Base-by-base conservation (phyloP, 148 eudicot genomes). In the Silene conica region DNA sequence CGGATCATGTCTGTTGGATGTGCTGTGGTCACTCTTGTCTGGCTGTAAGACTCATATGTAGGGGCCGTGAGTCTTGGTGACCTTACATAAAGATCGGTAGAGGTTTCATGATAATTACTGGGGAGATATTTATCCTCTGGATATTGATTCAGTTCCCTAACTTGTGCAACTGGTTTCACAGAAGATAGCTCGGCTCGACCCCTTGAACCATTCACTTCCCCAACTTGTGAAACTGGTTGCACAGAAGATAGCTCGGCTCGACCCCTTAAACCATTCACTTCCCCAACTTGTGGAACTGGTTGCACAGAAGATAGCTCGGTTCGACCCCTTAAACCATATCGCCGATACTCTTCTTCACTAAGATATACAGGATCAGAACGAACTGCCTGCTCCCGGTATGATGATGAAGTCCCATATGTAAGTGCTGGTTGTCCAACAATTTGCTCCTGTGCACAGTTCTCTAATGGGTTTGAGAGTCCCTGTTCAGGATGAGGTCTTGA, bases 261-360 rank as follows among this genome's bases (percentile, higher is more conserved):
- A 58, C 77, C 84, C 72, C 73, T 72, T 48, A 86, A 71, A 68
- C 86, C 87, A 76, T 83, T 31, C 34, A 31, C 34, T 31, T 31
- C 34, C 34, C 34, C 4, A 31, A 31, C 34, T 31, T 31, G 34
- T 31, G 34, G 4, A 31, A 31, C 34, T 31, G 34, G 38, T 26
- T 20, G 19, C n/a, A 61, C 73, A 50, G 80, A 6, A 58, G 79
- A 70, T 7, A 21, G 74, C 77, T 87, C 85, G 1, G 63, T 75
- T 21, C 58, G 67, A 58, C 77, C 84, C 72, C 73, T 72, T 48
- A 86, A 71, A 71, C 87, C 87, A 76, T 83, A 78, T 69, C 70
- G 65, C 25, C 88, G 87, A 77, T 88, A 86, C 26, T 86, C 92
- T 64, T 74, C 75, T 78, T 84, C 90, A 65, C 84, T 86, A 13